Percentiles rank a stretch among this genome's conserved stretches.
Conservation (phyloP, 768 basidiomycete genomes). For the Artomyces pyxidatus region DNA sequence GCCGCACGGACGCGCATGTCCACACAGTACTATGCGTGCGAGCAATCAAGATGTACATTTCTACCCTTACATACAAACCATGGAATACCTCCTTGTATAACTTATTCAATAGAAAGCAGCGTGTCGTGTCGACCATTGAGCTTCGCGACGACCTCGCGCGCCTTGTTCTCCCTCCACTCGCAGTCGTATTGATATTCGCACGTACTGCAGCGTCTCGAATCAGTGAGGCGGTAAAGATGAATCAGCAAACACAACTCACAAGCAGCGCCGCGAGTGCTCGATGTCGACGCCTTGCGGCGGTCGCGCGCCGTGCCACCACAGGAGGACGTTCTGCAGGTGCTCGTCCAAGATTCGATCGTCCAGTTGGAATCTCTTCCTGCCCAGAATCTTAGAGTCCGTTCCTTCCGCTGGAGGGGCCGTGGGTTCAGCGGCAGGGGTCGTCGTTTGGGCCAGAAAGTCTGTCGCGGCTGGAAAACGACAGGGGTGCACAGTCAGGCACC, state of each 20-base stretch:
- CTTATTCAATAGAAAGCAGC: too few species aligned
- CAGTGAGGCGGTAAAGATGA: neutral
- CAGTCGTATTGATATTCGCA: constrained; percentile 37
- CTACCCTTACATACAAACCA: too few species aligned
- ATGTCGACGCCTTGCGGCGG: constrained; percentile 62
- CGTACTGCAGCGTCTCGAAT: constrained; percentile 14
- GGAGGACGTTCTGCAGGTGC: constrained; percentile 45
- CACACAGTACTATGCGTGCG: too few species aligned
- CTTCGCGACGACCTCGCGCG: constrained; percentile 13
- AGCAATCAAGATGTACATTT: too few species aligned
- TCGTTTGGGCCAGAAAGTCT: neutral
- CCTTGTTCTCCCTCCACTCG: constrained; percentile 32
- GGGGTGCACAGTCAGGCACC: neutral
- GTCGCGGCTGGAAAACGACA: neutral
- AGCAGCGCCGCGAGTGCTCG: constrained; percentile 53
- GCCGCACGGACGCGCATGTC: too few species aligned
- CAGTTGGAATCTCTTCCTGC: constrained; percentile 50
- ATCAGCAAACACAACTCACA: constrained; percentile 35
- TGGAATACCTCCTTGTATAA: too few species aligned
- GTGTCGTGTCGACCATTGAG: too few species aligned
- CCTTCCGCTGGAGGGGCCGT: neutral
- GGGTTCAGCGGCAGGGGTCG: neutral
- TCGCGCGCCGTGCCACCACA: constrained; percentile 73
- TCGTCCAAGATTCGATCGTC: constrained; percentile 43
- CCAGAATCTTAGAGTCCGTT: constrained; percentile 43